These are phyloP conservation scores for Leptographium galeiforme DNA, from an alignment of 2,329 filamentous ascomycete species.

Conservation along the genomic window DNA sequence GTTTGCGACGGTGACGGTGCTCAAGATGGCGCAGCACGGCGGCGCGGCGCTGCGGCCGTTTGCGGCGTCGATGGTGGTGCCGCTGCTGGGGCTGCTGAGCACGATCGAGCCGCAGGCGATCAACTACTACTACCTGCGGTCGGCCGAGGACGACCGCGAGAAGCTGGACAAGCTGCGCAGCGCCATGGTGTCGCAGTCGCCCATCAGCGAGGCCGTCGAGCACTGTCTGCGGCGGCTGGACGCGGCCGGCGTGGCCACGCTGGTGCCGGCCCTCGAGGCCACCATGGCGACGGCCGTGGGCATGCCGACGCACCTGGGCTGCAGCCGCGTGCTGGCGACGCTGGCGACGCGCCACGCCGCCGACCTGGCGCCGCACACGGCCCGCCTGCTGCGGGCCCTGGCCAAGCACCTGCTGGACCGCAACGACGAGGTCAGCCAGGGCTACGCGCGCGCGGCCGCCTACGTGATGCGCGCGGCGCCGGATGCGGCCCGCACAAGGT, in stretches of 20 bases:
- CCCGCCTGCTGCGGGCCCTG: slow-evolving; percentile 62
- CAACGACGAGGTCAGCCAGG: slow-evolving; percentile 85
- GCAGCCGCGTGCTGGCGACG: slow-evolving; percentile 70
- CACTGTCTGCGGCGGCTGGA: slow-evolving; percentile 77
- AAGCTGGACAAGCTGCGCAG: slow-evolving; percentile 82
- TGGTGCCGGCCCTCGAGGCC: slow-evolving; percentile 59
- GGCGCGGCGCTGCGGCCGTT: slow-evolving; percentile 68
- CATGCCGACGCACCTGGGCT: slow-evolving; percentile 87
- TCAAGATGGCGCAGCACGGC: slow-evolving; percentile 82
- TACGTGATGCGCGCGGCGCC: slow-evolving; percentile 59
- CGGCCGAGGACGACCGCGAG: slow-evolving; percentile 73
- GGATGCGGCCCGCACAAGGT: slow-evolving; percentile 33
- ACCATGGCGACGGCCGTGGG: slow-evolving; percentile 79
- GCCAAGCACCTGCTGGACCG: slow-evolving; percentile 76
- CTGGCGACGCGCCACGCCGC: slow-evolving; percentile 68
- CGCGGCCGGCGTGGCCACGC: slow-evolving; percentile 57
- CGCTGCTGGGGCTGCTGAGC: slow-evolving; percentile 69
- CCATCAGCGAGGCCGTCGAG: slow-evolving; percentile 85
- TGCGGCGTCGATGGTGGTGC: slow-evolving; percentile 67
- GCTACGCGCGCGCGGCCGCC: slow-evolving; percentile 75
- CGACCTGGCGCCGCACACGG: slow-evolving; percentile 62
- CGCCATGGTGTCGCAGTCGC: slow-evolving; percentile 68
- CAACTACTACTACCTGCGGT: slow-evolving; percentile 87
- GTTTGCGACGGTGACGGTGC: slow-evolving; percentile 70
- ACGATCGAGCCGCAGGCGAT: slow-evolving; percentile 79